phyloP scores from a whole-genome alignment of 192 early-diverging fungal genomes.

The Coemansia sp. region DNA sequence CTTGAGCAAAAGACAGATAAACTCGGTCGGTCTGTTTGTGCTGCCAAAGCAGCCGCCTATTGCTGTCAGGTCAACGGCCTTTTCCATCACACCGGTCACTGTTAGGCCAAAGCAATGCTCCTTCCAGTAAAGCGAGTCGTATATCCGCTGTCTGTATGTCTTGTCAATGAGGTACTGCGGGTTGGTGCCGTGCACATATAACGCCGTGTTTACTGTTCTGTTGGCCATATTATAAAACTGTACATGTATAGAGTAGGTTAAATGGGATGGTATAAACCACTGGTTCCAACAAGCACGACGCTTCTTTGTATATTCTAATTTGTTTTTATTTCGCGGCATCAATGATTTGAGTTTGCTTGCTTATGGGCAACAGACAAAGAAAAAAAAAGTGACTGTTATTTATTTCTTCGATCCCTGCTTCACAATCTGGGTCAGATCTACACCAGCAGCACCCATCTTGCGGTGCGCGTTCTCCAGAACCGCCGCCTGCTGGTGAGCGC shows the following conservation, averaged over 20 bases:
- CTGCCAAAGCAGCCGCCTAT: slow-evolving; percentile 84
- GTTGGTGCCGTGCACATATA: slow-evolving; percentile 81
- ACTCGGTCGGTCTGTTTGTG: slow-evolving; percentile 85
- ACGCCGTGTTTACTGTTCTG: slow-evolving; percentile 68
- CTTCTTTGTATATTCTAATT: too few species aligned
- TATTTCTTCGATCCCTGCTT: neutral
- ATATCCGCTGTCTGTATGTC: slow-evolving; percentile 85
- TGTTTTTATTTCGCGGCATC: too few species aligned
- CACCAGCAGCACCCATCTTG: slow-evolving; percentile 70
- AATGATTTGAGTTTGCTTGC: neutral
- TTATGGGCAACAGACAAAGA: neutral
- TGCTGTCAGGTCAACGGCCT: slow-evolving; percentile 68
- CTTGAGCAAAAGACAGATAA: slow-evolving; percentile 86
- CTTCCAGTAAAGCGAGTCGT: slow-evolving; percentile 95
- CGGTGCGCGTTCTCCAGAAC: slow-evolving; percentile 72
- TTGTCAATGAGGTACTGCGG: slow-evolving; percentile 95
- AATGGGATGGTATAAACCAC: too few species aligned
- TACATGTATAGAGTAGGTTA: too few species aligned
- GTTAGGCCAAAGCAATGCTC: slow-evolving; percentile 94
- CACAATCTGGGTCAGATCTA: slow-evolving; percentile 60
- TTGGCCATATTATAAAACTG: slow-evolving; percentile 60
- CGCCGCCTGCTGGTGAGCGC: slow-evolving; percentile 72
- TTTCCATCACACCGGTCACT: slow-evolving; percentile 86
- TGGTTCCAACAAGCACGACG: too few species aligned
- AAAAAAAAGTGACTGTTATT: neutral